A percentile compares a stretch with the other conserved stretches of the same genome.
Conservation (phyloP, 2,329 filamentous ascomycete genomes). For the Colletotrichum ledebouriae region DNA sequence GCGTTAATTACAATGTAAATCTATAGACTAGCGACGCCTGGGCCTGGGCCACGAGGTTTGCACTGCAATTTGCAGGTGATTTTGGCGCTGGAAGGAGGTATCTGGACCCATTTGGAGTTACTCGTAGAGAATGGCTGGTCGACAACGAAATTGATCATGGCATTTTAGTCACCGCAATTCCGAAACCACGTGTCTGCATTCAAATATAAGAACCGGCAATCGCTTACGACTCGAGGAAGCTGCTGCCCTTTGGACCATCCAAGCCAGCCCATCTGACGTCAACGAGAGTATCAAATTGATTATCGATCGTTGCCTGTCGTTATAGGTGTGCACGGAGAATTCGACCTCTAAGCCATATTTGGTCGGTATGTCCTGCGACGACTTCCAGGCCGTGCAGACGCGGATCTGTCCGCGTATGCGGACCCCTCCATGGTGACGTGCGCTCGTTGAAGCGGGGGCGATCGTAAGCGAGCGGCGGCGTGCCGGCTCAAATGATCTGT, state of each 20-base stretch:
- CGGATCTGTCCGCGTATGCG: conserved; percentile 28
- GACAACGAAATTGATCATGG: conserved; percentile 5
- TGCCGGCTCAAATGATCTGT: conserved; percentile 2
- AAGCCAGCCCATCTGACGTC: not conserved
- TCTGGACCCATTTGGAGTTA: conserved; percentile 25
- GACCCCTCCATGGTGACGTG: not conserved
- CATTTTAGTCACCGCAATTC: too few relatives aligned
- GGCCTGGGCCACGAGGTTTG: conserved; percentile 21
- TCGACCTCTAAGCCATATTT: not conserved
- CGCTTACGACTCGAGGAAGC: too few relatives aligned
- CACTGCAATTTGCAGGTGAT: conserved; percentile 31
- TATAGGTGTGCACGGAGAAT: not conserved
- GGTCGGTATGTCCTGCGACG: conserved; percentile 2
- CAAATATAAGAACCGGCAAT: too few relatives aligned
- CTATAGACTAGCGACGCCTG: conserved; percentile 18
- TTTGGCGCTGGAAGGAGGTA: conserved; percentile 32
- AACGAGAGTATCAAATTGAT: not conserved
- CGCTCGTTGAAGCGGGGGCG: not conserved
- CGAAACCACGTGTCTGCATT: too few relatives aligned
- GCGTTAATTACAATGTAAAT: conserved; percentile 13
- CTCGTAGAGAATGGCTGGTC: conserved; percentile 19
- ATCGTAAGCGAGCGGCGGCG: conserved; percentile 10
- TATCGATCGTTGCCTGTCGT: too few relatives aligned
- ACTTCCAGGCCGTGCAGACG: conserved; percentile 20
- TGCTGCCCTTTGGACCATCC: too few relatives aligned